These are phyloP conservation scores for Mycena haematopus DNA, from an alignment of 768 basidiomycete genomes.

Conservation along the genomic window DNA sequence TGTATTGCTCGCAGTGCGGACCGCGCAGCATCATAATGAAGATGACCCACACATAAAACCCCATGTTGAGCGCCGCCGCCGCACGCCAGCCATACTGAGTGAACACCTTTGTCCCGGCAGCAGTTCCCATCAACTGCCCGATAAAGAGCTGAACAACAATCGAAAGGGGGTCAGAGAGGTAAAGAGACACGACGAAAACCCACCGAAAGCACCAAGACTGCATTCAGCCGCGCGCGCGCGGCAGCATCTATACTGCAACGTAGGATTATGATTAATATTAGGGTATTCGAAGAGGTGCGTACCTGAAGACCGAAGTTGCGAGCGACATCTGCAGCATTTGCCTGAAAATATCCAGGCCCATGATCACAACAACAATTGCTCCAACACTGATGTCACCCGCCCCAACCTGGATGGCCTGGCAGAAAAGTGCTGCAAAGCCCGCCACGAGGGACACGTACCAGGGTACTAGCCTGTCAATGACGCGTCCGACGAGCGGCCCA, in stretches of 20 bases:
- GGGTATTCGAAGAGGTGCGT: neutral
- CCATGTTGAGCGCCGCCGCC: constrained; percentile 65
- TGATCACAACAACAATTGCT: constrained; percentile 71
- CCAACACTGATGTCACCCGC: constrained; percentile 74
- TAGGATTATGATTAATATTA: neutral
- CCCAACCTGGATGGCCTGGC: constrained; percentile 69
- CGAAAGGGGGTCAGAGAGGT: neutral
- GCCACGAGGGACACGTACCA: constrained; percentile 79
- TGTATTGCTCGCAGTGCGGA: constrained; percentile 62
- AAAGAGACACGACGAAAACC: neutral
- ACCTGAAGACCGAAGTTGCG: constrained; percentile 66
- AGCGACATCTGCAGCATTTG: constrained; percentile 77
- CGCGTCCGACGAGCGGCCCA: constrained; percentile 71
- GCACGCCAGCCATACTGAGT: constrained; percentile 74
- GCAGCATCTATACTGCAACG: constrained; percentile 43
- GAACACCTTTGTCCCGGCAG: constrained; percentile 76
- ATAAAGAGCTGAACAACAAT: constrained; percentile 56
- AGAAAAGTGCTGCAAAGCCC: constrained; percentile 51
- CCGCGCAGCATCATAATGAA: constrained; percentile 67
- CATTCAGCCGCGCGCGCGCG: constrained; percentile 77
- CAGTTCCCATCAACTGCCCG: constrained; percentile 85
- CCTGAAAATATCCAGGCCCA: constrained; percentile 77
- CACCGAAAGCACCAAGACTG: constrained; percentile 57
- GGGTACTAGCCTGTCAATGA: constrained; percentile 73
- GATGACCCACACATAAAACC: constrained; percentile 61